Base-by-base conservation (phyloP, 129 eudicot species). In the Smallanthus sonchifolius region DNA sequence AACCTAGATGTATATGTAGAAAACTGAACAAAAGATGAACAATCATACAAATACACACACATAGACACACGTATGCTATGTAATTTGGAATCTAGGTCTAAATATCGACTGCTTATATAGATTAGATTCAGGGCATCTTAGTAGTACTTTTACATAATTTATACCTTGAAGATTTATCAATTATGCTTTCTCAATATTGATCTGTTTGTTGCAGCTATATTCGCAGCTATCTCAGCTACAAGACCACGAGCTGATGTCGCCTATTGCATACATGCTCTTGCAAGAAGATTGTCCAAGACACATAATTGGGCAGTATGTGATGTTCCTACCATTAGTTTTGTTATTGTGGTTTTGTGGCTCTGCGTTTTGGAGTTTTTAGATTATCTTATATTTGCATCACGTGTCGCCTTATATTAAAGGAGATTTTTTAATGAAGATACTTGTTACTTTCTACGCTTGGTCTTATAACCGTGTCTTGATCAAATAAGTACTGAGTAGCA, bases 171-270 rank as follows among this genome's bases (percentile, higher is more conserved):
- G 66, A 77, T 56, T 4, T 40, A 24, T 24, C 30, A 24, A 1
- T 74, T 45, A 79, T 77, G 51, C 35, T 30, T 69, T 40, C 16
- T 3, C 1, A 37, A 38, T 49, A 73, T 70, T 11, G 28, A 49
- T 15, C 49, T 69, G 79, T 19, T 64, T 54, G 16, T 72, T 72
- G 76, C 88, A 93, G 98, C 98, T 69, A 83, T 93, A 59, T 93
- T 93, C 81, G 89, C 92, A 74, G 92, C 96, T 69, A 72, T 90
- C 70, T 93, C 98, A 16, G 96, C 98, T 80, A 88, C 92, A 70
- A 86, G 91, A 77, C 98, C 97, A 55, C 89, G 98, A 65, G 97
- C 97, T 75, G 98, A 93, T 83, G 98, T 93, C 66, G 98, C 97
- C 7, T 93, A 93, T 79, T 93, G 98, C 82, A 93, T 93, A 79